These are phyloP conservation scores for Trichoderma sp. DNA, from an alignment of 2,329 filamentous ascomycete species.

Conservation along the genomic window DNA sequence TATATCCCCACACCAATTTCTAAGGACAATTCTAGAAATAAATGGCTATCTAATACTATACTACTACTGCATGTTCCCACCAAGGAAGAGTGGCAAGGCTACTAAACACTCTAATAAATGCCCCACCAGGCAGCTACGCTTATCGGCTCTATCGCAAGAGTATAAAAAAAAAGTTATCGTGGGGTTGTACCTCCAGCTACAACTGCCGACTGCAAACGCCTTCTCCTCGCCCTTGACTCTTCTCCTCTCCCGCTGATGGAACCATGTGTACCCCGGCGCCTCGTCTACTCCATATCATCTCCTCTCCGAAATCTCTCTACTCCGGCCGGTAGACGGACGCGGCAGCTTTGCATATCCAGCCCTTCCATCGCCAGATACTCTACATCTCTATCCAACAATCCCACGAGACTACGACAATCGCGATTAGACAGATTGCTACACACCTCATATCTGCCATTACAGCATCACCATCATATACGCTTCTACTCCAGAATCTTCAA, in stretches of 20 bases:
- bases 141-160: conserved; percentile 7
- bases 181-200: conserved; percentile 7
- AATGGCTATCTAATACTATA: too few relatives aligned
- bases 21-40: too few relatives aligned
- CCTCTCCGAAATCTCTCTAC: conserved; percentile 7
- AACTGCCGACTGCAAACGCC: background rate
- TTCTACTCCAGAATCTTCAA: background rate
- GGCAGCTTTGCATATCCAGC: background rate
- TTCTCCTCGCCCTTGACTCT: background rate
- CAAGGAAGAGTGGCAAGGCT: background rate
- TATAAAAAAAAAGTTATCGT: conserved; percentile 20
- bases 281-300: conserved; percentile 17
- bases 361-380: background rate
- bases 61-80: too few relatives aligned
- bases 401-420: background rate
- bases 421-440: background rate
- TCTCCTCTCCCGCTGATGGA: conserved; percentile 27
- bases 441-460: background rate
- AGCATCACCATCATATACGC: conserved; percentile 21
- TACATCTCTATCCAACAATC: background rate
- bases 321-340: conserved; percentile 2
- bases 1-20: too few relatives aligned
- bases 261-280: conserved; percentile 28
- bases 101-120: too few relatives aligned
- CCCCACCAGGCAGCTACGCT: background rate